Base-by-base conservation (phyloP, 106 monocot genomes). In the Dendrobium catenatum region DNA sequence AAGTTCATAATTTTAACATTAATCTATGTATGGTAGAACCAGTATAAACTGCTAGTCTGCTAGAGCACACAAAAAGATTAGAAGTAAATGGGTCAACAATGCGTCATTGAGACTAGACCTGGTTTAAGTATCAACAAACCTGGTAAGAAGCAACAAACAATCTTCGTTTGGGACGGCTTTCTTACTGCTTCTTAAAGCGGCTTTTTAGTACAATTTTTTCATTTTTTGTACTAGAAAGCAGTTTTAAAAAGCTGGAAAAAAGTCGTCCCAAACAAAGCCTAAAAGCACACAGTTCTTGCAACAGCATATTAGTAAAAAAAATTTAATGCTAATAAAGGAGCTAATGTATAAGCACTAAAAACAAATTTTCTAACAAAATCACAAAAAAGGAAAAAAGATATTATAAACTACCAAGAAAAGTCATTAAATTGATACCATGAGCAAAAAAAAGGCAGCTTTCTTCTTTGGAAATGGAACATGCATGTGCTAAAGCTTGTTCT, bases 381-480 rank as follows among this genome's bases (percentile, higher is more conserved):
- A 54, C 13, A 16, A 54, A 54, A 18, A n/a, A 22, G 10, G 54
- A 6, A 85, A 78, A 56, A 19, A 18, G 22, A 83, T 19, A 80
- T 78, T 20, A 70, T 27, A 44, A 68, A 17, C 8, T 44, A 76
- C 17, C 26, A 77, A 49, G 55, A 29, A 22, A 29, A 59, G 15
- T 41, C 3, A 51, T 8, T 20, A 13, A 68, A 37, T 55, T 72
- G 37, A 83, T 86, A 99, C 99, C 99, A 79, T 95, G 89, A 74
- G 84, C 89, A 48, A 99, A 91, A 83, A 99, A 86, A 78, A 95
- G 80, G 84, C 99, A 99, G 44, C 90, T 88, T 29, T 99, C 95
- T 2, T 78, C 24, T 79, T 76, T 19, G 20, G 33, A 84, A 26
- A 86, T 33, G 33, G 84, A 76, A 79, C 86, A 88, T 58, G 90